A percentile compares a stretch with the other conserved stretches of the same genome.
Conservation (phyloP, 768 basidiomycete genomes). For the Auriscalpium orientale region DNA sequence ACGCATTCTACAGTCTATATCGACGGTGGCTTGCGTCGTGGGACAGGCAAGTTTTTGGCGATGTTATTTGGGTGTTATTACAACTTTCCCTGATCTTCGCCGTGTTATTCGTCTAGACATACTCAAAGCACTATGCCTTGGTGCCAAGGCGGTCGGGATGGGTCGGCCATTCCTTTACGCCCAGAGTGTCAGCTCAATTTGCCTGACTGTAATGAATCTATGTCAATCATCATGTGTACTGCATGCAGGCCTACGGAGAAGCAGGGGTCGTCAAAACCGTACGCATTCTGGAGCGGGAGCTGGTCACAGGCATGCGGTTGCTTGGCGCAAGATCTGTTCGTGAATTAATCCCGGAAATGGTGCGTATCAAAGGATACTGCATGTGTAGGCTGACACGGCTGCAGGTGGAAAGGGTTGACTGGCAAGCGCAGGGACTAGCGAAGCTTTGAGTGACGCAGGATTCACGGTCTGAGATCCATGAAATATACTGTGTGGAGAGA, state of each 20-base stretch:
- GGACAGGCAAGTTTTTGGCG: conserved; percentile 47
- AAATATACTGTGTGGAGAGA: not conserved
- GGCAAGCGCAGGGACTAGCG: conserved; percentile 38
- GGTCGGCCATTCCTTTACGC: conserved; percentile 85
- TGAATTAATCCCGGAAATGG: conserved; percentile 71
- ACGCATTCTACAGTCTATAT: conserved; percentile 55
- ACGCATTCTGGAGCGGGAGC: conserved; percentile 70
- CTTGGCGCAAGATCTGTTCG: conserved; percentile 59
- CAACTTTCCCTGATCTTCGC: not conserved
- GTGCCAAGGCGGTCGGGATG: conserved; percentile 80
- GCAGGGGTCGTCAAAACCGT: conserved; percentile 60
- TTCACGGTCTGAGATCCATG: conserved; percentile 17
- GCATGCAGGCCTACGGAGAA: conserved; percentile 61
- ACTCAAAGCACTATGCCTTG: conserved; percentile 84
- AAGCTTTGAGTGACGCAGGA: too few species aligned
- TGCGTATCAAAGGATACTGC: conserved; percentile 23
- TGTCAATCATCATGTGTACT: not conserved
- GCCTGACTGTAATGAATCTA: not conserved
- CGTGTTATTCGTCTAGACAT: conserved; percentile 42
- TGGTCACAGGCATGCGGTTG: conserved; percentile 66
- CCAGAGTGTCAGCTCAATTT: conserved; percentile 52
- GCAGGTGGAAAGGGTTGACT: conserved; percentile 46
- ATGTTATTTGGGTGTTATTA: not conserved
- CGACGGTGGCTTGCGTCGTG: conserved; percentile 76
- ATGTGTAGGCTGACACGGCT: not conserved